phyloP scores from a whole-genome alignment of 305 asterid genomes.

The Fraxinus latifolia region DNA sequence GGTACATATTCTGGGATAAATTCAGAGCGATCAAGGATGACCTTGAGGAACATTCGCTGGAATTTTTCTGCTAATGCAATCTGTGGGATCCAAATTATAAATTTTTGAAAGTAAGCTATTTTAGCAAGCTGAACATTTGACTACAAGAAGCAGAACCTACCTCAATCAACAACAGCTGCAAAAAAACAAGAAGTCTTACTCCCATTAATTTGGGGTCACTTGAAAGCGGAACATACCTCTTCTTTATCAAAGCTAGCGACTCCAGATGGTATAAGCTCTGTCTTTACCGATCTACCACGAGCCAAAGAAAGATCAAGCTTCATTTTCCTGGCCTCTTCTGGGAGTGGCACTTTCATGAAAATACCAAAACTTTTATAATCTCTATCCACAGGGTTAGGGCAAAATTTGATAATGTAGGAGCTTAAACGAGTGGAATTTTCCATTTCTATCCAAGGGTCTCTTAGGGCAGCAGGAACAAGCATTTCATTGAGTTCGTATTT shows the following conservation, averaged over 20 bases:
- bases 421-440: slow-evolving; percentile 46
- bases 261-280: slow-evolving; percentile 75
- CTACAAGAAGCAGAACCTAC: slow-evolving; percentile 20
- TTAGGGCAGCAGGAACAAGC: slow-evolving; percentile 83
- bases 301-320: slow-evolving; percentile 74
- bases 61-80: slow-evolving; percentile 68
- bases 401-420: slow-evolving; percentile 60
- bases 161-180: neutral
- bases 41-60: slow-evolving; percentile 74
- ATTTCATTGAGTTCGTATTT: slow-evolving; percentile 84
- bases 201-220: neutral
- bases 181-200: neutral
- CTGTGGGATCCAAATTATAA: slow-evolving; percentile 41
- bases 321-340: slow-evolving; percentile 83
- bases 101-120: slow-evolving; percentile 22
- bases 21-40: slow-evolving; percentile 70
- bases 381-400: slow-evolving; percentile 79
- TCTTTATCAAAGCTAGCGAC: slow-evolving; percentile 49
- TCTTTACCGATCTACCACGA: slow-evolving; percentile 77
- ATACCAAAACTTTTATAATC: slow-evolving; percentile 73
- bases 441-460: slow-evolving; percentile 55
- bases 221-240: slow-evolving; percentile 44
- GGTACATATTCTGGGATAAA: slow-evolving; percentile 60
- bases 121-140: slow-evolving; percentile 15
- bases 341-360: slow-evolving; percentile 71